Base-by-base conservation (phyloP, 192 early-diverging fungal genomes). In the Podila clonocystis region DNA sequence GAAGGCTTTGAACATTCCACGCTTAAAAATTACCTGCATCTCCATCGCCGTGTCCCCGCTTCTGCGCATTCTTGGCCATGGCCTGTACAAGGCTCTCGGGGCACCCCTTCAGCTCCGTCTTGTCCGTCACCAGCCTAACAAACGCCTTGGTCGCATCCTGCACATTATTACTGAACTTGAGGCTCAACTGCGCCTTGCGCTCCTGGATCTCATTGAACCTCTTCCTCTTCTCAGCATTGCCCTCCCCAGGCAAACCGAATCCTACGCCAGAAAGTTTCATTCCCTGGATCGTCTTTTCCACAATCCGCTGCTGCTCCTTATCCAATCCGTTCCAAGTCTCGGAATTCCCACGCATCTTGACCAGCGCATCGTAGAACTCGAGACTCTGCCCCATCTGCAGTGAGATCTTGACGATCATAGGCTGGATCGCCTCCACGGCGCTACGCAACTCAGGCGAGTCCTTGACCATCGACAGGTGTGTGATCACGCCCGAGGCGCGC, bases 71-170 rank as follows among this genome's bases (percentile, higher is more conserved):
- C 26, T 82, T 80, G 13, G 88, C 74, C 64, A 91, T 67, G 2
- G 74, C 65, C 36, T 75, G 68, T 24, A 87, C 64, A 66, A 91
- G 68, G 9, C 72, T 66, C 12, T 82, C 68, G 1, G 86, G 84
- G 48, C 87, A 87, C 15, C 89, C 89, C 2, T 71, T 63, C 66
- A 91, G 68, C 3, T 85, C 83, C 1, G 63, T 28, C 15, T 64
- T 62, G 19, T 91, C 79, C 0, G 48, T 72, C 0, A 91, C 75
- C 0, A 89, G 59, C 45, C 86, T 58, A 24, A 74, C 75, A 73
- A 83, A 91, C 17, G 83, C 82, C 41, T 89, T 89, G 29, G 89
- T 89, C 9, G 88, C 86, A 70, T 91, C 89, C 65, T 86, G 76
- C 1, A 87, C 75, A 62, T 91, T 84, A 62, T 91, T 89, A 11